Base-by-base conservation (phyloP, 2,329 filamentous ascomycete species). In the Colletotrichum sp. region DNA sequence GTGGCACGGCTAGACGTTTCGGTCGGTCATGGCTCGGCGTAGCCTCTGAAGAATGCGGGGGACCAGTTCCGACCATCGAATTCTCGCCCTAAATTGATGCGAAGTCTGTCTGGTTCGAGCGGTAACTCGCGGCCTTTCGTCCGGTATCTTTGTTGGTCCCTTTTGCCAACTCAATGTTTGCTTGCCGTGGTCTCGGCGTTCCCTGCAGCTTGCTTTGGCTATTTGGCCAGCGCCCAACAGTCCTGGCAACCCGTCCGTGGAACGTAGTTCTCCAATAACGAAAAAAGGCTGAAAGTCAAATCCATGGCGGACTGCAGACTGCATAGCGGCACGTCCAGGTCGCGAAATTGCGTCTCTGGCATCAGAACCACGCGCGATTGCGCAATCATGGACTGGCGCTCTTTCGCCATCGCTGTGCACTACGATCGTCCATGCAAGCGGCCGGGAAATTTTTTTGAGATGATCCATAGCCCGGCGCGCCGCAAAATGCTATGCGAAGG, bases 391-490 rank as follows among this genome's bases (percentile, higher is more conserved):
- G 55, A 71, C 30, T 34, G 72, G 36, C 24, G 36, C 63, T 24
- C 64, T 69, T 36, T 69, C 63, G 64, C 63, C 70, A 62, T 56
- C 26, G 34, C 36, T 43, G 26, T 26, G 58, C 69, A 73, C 58
- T 65, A 43, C 56, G 69, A 36, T 63, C 10, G 69, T 34, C 48
- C 56, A 63, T 52, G 52, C 65, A 64, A 59, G 36, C 18, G 75
- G 77, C 74, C 78, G 74, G 77, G 75, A 61, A 63, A 56, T 58
- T 70, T 69, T 69, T 75, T 71, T 67, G 65, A 74, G 55, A 70
- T 43, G 74, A 70, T 55, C 76, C 69, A 63, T 52, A 36, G 56
- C 32, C 62, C 38, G 55, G 26, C 56, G 38, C 38, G 36, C 48
- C 63, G 32, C 69, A 26, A 52, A 28, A 26, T 68, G 34, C 61